Conservation (phyloP, 1,284 basidiomycete genomes). For the Puccinia coronata region DNA sequence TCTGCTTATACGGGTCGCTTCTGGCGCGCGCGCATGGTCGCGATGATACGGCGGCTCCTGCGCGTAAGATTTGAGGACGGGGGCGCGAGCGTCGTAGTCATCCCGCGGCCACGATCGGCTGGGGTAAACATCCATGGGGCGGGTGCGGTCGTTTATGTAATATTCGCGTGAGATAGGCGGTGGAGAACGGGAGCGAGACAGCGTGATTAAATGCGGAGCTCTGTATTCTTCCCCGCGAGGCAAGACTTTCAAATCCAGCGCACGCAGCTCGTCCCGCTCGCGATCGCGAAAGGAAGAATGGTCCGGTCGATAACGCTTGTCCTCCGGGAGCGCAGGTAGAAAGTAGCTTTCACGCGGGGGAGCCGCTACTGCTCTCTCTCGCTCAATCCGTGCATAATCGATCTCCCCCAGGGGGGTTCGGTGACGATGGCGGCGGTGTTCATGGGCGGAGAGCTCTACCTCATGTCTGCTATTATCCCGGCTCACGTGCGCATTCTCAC, state of each 20-base stretch:
- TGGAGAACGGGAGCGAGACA: constrained; percentile 12
- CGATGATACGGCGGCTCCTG: constrained; percentile 13
- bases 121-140: background rate
- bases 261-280: background rate
- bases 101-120: background rate
- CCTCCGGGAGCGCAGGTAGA: background rate
- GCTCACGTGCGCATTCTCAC: constrained; percentile 11
- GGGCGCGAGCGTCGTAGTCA: background rate
- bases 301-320: constrained; percentile 22
- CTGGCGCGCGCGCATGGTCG: background rate
- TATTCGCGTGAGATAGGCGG: constrained; percentile 16
- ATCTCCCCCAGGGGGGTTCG: constrained; percentile 11
- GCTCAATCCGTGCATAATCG: background rate
- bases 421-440: constrained; percentile 24
- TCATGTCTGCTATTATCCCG: constrained; percentile 3
- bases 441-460: constrained; percentile 13
- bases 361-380: constrained; percentile 27
- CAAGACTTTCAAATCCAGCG: constrained; percentile 1
- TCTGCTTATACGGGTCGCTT: constrained; percentile 1
- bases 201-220: background rate
- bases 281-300: constrained; percentile 5
- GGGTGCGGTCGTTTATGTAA: background rate
- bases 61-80: background rate
- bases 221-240: background rate
- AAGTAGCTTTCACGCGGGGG: constrained; percentile 19